These are phyloP conservation scores for Allantophomopsis lycopodina DNA, from an alignment of 2,329 filamentous ascomycete species.

Conservation along the genomic window DNA sequence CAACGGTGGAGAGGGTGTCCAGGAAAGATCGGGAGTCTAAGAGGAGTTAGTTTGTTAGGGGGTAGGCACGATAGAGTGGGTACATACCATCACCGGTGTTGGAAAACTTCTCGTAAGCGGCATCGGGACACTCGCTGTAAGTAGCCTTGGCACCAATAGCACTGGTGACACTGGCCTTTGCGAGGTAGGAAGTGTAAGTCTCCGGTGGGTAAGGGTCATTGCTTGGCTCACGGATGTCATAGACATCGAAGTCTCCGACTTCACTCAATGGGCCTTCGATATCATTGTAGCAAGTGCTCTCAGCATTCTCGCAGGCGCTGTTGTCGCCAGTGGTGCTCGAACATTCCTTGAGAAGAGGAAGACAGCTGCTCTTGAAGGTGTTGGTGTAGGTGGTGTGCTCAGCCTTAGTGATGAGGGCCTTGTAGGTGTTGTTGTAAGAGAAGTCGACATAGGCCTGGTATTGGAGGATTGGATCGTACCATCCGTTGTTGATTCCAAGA, in stretches of 20 bases:
- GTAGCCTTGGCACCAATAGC: conserved; percentile 29
- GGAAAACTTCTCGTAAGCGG: conserved; percentile 21
- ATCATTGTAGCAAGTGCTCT: conserved; percentile 27
- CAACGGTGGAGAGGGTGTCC: conserved; percentile 26
- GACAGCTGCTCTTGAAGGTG: conserved; percentile 21
- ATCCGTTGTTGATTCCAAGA: conserved; percentile 21
- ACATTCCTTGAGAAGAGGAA: conserved; percentile 25
- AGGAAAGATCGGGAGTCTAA: conserved; percentile 28
- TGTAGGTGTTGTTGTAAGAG: conserved; percentile 21
- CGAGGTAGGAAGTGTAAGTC: conserved; percentile 27
- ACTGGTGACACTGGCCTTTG: conserved; percentile 19
- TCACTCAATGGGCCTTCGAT: conserved; percentile 22
- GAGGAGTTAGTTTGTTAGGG: conserved; percentile 8
- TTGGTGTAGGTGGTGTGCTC: conserved; percentile 17
- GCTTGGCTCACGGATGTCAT: conserved; percentile 14
- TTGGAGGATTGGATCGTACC: conserved; percentile 42
- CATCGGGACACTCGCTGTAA: conserved; percentile 26
- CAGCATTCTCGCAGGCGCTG: conserved; percentile 57
- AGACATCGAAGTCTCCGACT: conserved; percentile 15
- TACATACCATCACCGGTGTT: conserved; percentile 24
- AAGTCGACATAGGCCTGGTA: conserved; percentile 18
- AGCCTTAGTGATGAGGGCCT: conserved; percentile 21
- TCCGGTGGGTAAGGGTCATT: conserved; percentile 18
- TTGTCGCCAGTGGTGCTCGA: conserved; percentile 51
- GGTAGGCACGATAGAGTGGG: conserved; percentile 7